Evolutionary conservation across 2,329 filamentous ascomycete genomes (phyloP).

Genomic region (Colletotrichum sp.): DNA sequence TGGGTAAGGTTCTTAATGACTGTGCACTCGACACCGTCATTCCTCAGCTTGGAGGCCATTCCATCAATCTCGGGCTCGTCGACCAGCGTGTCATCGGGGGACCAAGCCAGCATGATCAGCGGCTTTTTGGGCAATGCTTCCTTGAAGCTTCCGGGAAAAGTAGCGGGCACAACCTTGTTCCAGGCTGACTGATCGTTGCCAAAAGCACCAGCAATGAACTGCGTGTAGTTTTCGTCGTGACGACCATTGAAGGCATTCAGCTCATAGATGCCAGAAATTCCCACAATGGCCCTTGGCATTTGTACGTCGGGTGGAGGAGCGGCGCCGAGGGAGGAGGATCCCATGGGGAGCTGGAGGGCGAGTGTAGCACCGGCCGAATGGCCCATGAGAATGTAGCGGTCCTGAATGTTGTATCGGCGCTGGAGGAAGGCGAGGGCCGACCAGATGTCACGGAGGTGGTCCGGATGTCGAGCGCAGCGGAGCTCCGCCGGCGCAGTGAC

Average conservation of each 20-base stretch:
- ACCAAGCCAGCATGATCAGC: constrained; percentile 48
- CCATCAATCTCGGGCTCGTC: constrained; percentile 62
- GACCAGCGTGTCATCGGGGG: constrained; percentile 53
- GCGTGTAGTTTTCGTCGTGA: constrained; percentile 54
- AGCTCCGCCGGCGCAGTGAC: constrained; percentile 25
- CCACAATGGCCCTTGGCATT: constrained; percentile 59
- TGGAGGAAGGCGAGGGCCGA: constrained; percentile 54
- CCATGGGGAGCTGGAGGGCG: constrained; percentile 64
- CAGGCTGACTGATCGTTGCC: constrained; percentile 56
- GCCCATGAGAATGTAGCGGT: constrained; percentile 61
- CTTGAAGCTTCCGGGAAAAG: constrained; percentile 45
- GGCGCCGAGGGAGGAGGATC: constrained; percentile 32
- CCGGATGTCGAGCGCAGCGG: constrained; percentile 59
- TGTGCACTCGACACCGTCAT: constrained; percentile 37
- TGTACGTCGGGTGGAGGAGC: constrained; percentile 30
- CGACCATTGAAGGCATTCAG: constrained; percentile 57
- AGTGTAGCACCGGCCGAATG: constrained; percentile 71
- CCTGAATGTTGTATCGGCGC: constrained; percentile 47
- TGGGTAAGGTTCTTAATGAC: constrained; percentile 53
- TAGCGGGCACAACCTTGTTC: constrained; percentile 60
- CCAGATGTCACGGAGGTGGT: constrained; percentile 64
- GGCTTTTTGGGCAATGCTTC: constrained; percentile 38
- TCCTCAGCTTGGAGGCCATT: constrained; percentile 55
- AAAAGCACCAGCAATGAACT: constrained; percentile 67
- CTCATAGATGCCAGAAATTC: constrained; percentile 72